Evolutionary conservation across 163 green algal genomes (phyloP).

Genomic region (Chlamydomonas reinhardtii): DNA sequence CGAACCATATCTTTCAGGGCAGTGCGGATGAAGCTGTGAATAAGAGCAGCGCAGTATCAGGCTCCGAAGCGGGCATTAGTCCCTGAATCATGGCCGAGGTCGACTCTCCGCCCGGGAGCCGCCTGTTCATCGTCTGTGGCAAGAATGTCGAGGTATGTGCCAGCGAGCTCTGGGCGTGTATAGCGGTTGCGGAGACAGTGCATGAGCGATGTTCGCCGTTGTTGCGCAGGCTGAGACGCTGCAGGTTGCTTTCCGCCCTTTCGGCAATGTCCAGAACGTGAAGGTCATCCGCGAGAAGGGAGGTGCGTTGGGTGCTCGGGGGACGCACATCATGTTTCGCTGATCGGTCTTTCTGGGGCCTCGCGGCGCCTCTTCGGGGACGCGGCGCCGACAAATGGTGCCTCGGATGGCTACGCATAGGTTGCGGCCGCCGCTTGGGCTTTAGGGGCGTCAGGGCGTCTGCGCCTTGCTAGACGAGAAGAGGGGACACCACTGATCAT

Average conservation of each 20-base stretch:
- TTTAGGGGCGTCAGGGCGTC: not conserved
- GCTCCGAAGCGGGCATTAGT: not conserved
- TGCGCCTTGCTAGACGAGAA: no score
- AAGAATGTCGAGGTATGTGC: slow-evolving; percentile 73
- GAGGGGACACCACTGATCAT: slow-evolving; percentile 37
- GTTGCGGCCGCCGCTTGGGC: not conserved
- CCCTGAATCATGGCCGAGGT: not conserved
- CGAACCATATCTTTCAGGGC: no score
- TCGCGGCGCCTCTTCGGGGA: no score
- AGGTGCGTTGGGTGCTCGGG: slow-evolving; percentile 55
- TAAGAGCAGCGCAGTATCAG: not conserved
- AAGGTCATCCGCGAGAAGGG: slow-evolving; percentile 87
- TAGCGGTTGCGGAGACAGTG: not conserved
- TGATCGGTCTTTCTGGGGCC: slow-evolving; percentile 35
- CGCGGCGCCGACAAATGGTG: no score
- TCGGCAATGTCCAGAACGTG: slow-evolving; percentile 74
- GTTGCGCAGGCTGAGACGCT: slow-evolving; percentile 71
- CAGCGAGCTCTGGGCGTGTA: no score
- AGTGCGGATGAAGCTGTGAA: not conserved
- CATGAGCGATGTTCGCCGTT: not conserved
- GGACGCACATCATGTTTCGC: not conserved
- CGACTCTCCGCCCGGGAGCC: slow-evolving; percentile 27
- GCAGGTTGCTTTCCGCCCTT: slow-evolving; percentile 69
- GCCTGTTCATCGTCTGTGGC: slow-evolving; percentile 83
- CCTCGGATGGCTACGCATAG: no score